Conservation (phyloP, 1,284 basidiomycete species). For the Microbotryum saponariae region DNA sequence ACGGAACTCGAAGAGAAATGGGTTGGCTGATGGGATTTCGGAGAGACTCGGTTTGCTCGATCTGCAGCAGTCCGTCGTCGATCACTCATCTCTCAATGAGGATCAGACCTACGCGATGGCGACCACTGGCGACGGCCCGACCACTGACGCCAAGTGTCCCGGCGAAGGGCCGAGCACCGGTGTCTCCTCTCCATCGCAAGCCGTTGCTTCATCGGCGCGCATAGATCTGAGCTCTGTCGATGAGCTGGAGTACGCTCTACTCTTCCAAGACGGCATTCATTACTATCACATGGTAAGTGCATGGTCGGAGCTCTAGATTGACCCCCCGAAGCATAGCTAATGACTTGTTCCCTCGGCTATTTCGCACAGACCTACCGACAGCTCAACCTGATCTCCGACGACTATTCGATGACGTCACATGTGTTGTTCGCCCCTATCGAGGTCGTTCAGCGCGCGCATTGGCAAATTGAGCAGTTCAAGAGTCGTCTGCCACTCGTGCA, state of each 20-base stretch:
- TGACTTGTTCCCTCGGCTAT: not conserved
- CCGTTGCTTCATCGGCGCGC: too few species aligned
- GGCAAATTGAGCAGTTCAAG: slow-evolving; percentile 49
- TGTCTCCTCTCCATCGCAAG: too few species aligned
- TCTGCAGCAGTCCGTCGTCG: too few species aligned
- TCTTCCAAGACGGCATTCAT: slow-evolving; percentile 74
- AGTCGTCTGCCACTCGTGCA: not conserved
- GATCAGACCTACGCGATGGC: too few species aligned
- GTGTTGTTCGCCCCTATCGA: slow-evolving; percentile 60
- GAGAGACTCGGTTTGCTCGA: too few species aligned
- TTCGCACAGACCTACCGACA: slow-evolving; percentile 60
- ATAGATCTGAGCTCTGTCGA: slow-evolving; percentile 40
- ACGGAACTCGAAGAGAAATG: too few species aligned
- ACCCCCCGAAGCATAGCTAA: too few species aligned
- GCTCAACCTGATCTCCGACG: slow-evolving; percentile 60
- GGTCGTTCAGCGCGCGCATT: slow-evolving; percentile 66
- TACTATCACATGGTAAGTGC: slow-evolving; percentile 74
- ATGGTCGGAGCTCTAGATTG: not conserved
- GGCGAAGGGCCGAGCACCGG: too few species aligned
- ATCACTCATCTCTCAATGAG: too few species aligned
- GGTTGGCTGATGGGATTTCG: too few species aligned
- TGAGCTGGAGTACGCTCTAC: slow-evolving; percentile 41
- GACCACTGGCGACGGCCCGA: too few species aligned
- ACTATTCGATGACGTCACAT: slow-evolving; percentile 61
- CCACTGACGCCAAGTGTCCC: too few species aligned